Evolutionary conservation across 2,329 filamentous ascomycete species (phyloP).

Genomic region (Stenocarpella maydis): DNA sequence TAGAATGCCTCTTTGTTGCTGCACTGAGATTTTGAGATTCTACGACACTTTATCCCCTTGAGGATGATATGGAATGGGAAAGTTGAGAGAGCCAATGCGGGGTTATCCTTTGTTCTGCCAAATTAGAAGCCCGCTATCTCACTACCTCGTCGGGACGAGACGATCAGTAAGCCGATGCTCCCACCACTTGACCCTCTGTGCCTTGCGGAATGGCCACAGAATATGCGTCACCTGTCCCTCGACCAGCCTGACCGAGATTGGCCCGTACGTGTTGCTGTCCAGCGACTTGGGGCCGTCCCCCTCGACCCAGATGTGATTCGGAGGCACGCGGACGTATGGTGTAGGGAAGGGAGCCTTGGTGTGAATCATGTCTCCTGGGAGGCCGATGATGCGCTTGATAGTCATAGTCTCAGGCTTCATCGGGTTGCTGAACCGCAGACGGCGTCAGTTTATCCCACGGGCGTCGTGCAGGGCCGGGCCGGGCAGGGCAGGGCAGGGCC

Average conservation of each 20-base stretch:
- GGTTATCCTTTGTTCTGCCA: neutral
- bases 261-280: slow-evolving; percentile 92
- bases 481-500: neutral
- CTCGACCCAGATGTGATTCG: slow-evolving; percentile 93
- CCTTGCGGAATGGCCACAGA: slow-evolving; percentile 71
- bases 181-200: slow-evolving; percentile 66
- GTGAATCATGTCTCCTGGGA: slow-evolving; percentile 80
- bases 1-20: neutral
- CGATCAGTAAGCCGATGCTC: slow-evolving; percentile 49
- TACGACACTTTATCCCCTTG: no score
- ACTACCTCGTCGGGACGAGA: slow-evolving; percentile 21
- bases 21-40: neutral
- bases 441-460: neutral
- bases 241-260: slow-evolving; percentile 78
- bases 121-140: neutral
- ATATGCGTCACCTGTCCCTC: slow-evolving; percentile 78
- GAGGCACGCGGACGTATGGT: slow-evolving; percentile 70
- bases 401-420: slow-evolving; percentile 72
- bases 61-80: neutral
- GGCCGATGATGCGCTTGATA: slow-evolving; percentile 83
- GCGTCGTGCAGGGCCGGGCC: neutral
- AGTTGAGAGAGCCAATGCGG: neutral
- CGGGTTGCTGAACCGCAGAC: slow-evolving; percentile 65
- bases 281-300: slow-evolving; percentile 78
- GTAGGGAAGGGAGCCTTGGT: slow-evolving; percentile 69